A percentile compares a stretch with the other conserved stretches of the same genome.
Conservation (phyloP, 2,329 filamentous ascomycete species). For the Neoscytalidium dimidiatum region DNA sequence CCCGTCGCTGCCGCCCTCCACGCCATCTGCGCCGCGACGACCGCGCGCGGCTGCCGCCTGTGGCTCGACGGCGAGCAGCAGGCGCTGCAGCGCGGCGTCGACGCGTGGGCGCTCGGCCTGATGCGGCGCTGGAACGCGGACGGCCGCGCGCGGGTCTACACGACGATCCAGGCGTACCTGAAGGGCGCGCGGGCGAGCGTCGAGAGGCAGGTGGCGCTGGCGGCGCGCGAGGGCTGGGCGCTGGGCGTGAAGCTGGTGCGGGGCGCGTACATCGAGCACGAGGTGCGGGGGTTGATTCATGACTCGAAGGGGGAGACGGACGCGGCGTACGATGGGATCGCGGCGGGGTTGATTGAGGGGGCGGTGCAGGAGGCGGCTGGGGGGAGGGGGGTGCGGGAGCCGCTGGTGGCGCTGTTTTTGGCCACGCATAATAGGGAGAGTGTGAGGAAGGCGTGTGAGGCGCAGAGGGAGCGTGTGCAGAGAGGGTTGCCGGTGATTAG, state of each 20-base stretch:
- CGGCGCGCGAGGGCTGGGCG: slow-evolving; percentile 51
- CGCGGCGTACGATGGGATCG: slow-evolving; percentile 67
- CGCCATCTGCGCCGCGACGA: slow-evolving; percentile 61
- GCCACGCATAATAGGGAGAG: slow-evolving; percentile 81
- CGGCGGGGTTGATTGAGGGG: slow-evolving; percentile 57
- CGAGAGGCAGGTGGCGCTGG: slow-evolving; percentile 48
- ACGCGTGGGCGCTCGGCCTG: slow-evolving; percentile 55
- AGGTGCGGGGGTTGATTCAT: slow-evolving; percentile 53
- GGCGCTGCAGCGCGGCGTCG: slow-evolving; percentile 65
- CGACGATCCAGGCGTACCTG: slow-evolving; percentile 61
- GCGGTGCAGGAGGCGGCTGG: slow-evolving; percentile 22
- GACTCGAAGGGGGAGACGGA: slow-evolving; percentile 58
- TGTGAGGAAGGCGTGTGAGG: slow-evolving; percentile 49
- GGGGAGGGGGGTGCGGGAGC: slow-evolving; percentile 46
- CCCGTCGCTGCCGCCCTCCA: slow-evolving; percentile 75
- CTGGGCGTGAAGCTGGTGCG: slow-evolving; percentile 60
- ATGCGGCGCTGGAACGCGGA: slow-evolving; percentile 55
- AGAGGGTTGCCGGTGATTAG: slow-evolving; percentile 43
- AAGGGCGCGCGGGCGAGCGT: slow-evolving; percentile 48
- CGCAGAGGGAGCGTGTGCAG: slow-evolving; percentile 49
- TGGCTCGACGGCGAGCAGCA: slow-evolving; percentile 83
- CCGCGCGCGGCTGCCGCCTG: slow-evolving; percentile 70
- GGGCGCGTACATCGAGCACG: slow-evolving; percentile 57
- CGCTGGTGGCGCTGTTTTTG: slow-evolving; percentile 63
- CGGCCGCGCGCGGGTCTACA: slow-evolving; percentile 81